Percentiles rank a stretch among this genome's conserved stretches.
Conservation (phyloP, 352 stramenopile genomes). For the Lagenidium sp. region DNA sequence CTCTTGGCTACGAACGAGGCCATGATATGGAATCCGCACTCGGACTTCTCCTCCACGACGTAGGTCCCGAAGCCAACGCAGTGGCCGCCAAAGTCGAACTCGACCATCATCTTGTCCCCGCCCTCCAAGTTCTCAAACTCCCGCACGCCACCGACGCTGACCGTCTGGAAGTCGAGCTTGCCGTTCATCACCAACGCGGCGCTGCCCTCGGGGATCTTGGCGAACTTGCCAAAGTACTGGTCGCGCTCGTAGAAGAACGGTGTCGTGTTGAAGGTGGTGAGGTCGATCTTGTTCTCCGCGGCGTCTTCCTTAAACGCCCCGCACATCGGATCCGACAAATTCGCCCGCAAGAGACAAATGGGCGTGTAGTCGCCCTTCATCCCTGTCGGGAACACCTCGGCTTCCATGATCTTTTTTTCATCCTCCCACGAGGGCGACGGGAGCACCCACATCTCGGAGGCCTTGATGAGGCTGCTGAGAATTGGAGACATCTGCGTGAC, state of each 20-base stretch:
- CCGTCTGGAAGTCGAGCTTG: conserved; percentile 19
- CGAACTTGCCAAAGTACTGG: conserved; percentile 3
- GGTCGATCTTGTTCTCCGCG: neutral
- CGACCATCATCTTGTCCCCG: conserved; percentile 13
- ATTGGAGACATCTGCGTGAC: conserved; percentile 10
- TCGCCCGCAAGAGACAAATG: conserved; percentile 7
- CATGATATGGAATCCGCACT: neutral
- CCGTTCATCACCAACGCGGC: conserved; percentile 17
- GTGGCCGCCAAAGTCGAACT: conserved; percentile 16
- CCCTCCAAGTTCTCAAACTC: conserved; percentile 13
- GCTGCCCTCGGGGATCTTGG: conserved; percentile 6
- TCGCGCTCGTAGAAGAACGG: conserved; percentile 16
- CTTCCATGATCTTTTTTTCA: neutral
- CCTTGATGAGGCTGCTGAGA: conserved; percentile 25
- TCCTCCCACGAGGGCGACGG: conserved; percentile 6
- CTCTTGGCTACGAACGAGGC: neutral
- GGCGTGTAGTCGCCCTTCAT: neutral
- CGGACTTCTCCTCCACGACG: neutral
- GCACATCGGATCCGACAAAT: conserved; percentile 10
- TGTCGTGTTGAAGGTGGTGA: neutral
- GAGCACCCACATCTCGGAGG: conserved; percentile 21
- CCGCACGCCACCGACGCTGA: conserved; percentile 7
- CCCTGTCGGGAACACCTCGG: conserved; percentile 10
- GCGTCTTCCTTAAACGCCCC: too few relatives aligned
- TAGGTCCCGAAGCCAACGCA: neutral